phyloP scores from a whole-genome alignment of 1,284 basidiomycete species.

The Pseudozyma hubeiensis region DNA sequence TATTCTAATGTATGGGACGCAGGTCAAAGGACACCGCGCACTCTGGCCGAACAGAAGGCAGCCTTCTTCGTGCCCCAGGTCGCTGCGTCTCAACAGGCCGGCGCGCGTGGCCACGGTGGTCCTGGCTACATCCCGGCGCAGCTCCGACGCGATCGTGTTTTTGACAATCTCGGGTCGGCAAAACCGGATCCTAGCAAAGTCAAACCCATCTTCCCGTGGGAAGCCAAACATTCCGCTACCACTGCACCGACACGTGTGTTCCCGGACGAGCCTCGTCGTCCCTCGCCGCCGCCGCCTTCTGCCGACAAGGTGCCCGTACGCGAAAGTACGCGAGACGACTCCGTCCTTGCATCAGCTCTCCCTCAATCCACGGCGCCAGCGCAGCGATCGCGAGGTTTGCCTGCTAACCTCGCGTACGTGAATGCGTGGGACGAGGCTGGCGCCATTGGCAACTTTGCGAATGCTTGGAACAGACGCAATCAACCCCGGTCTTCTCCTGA shows the following conservation, averaged over 20 bases:
- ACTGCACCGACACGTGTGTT: slow-evolving; percentile 46
- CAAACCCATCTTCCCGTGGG: slow-evolving; percentile 92
- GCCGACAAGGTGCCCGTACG: slow-evolving; percentile 14
- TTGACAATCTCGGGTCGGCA: slow-evolving; percentile 69
- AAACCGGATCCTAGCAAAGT: slow-evolving; percentile 80
- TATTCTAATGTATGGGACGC: slow-evolving; percentile 73
- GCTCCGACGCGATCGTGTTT: slow-evolving; percentile 74
- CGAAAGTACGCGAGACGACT: slow-evolving; percentile 13
- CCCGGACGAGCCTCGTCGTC: slow-evolving; percentile 52
- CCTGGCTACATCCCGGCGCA: slow-evolving; percentile 72
- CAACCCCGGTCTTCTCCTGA: slow-evolving; percentile 24
- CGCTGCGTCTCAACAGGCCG: slow-evolving; percentile 3
- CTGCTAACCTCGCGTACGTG: slow-evolving; percentile 43
- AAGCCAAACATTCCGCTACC: slow-evolving; percentile 72
- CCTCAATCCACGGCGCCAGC: slow-evolving; percentile 9
- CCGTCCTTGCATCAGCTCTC: not conserved
- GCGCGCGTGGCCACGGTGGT: slow-evolving; percentile 29
- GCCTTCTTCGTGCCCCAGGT: slow-evolving; percentile 73
- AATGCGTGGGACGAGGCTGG: slow-evolving; percentile 59
- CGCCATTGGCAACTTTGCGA: slow-evolving; percentile 47
- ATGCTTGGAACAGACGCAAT: slow-evolving; percentile 20
- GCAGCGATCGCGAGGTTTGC: slow-evolving; percentile 33
- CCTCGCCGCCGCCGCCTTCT: slow-evolving; percentile 16
- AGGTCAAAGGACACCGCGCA: slow-evolving; percentile 35
- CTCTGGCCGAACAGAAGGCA: slow-evolving; percentile 45